A percentile compares a stretch with the other conserved stretches of the same genome.
phyloP scores from a whole-genome alignment of 2,329 filamentous ascomycete species.

The Aspergillus transmontanensis region DNA sequence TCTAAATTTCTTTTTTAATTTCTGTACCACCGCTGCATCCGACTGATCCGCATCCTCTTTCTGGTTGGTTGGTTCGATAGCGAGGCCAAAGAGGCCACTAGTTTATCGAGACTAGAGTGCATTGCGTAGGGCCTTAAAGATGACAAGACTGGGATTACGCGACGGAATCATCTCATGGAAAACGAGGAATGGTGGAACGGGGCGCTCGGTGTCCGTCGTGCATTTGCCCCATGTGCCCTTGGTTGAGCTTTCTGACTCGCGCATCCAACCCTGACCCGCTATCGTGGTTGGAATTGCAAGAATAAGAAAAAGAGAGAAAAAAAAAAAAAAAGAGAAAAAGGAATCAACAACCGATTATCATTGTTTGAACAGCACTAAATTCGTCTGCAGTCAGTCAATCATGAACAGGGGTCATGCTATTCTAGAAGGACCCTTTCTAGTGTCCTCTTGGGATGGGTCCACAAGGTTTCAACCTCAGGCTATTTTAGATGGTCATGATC shows the following conservation, averaged over 20 bases:
- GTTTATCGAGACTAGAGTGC: not conserved
- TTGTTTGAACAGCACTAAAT: not conserved
- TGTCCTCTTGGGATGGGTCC: no score
- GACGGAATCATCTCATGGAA: constrained; percentile 20
- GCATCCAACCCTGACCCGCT: not conserved
- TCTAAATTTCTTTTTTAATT: not conserved
- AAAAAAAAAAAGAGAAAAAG: not conserved
- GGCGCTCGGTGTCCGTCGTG: not conserved
- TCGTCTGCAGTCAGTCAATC: not conserved
- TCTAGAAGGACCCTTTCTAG: not conserved
- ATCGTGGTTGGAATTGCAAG: not conserved
- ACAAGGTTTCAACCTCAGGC: no score
- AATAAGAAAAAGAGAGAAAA: not conserved
- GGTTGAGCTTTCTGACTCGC: not conserved
- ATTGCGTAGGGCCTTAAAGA: not conserved
- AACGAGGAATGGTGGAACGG: not conserved
- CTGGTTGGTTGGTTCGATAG: not conserved
- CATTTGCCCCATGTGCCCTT: constrained; percentile 4
- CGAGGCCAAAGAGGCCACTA: not conserved
- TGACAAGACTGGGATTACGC: constrained; percentile 18
- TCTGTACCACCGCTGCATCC: constrained; percentile 4
- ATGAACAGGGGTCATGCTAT: not conserved
- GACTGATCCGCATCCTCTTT: not conserved
- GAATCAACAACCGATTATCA: not conserved
- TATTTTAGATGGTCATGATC: not conserved